Base-by-base conservation (phyloP, 495 filamentous ascomycete species). In the Aspergillus haitiensis region DNA sequence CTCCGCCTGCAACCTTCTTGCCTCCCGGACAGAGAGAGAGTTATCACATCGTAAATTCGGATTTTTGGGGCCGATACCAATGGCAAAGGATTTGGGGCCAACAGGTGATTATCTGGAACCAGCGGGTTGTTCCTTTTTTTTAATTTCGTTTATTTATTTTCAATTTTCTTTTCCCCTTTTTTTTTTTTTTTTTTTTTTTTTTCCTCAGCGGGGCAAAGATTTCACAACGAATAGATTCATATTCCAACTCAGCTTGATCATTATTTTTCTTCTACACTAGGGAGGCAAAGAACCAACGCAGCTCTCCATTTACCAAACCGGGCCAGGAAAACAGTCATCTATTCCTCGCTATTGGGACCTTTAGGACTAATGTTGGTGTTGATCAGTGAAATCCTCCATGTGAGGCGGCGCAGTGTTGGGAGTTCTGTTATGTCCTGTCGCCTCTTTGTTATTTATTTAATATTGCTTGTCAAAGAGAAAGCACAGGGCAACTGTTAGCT, bases 1-100 rank as follows among this genome's bases (percentile, higher is more conserved):
- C 21, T 27, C 21, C 21, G 21, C 21, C 21, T 27, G 21, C 21
- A 27, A 3, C 21, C 21, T 27, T 27, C 21, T 27, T 27, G 21
- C 21, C 21, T 27, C 21, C 21, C 3, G 21, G 21, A 3, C 21
- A 27, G 21, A 27, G 21, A 27, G 21, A 27, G 21, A 27, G 21
- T 27, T 27, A 27, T 27, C 21, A 27, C 21, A 27, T 27, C 1
- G 21, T 27, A 27, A 1, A 1, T 27, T 27, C 21, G 21, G 21
- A 27, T 27, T 27, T 1, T 32, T 34, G 18, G 39, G 15, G 31
- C n/a, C 13, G 13, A 42, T 36, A 11, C 37, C 21, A 31, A 46
- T 42, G 35, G 32, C 15, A 58, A 58, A 58, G 55, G 55, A 58
- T 58, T 58, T 45, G 55, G 56, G 54, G 56, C 56, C 47, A 58